phyloP scores from a whole-genome alignment of 2,329 filamentous ascomycete species.

The Sclerotinia sclerotiorum region DNA sequence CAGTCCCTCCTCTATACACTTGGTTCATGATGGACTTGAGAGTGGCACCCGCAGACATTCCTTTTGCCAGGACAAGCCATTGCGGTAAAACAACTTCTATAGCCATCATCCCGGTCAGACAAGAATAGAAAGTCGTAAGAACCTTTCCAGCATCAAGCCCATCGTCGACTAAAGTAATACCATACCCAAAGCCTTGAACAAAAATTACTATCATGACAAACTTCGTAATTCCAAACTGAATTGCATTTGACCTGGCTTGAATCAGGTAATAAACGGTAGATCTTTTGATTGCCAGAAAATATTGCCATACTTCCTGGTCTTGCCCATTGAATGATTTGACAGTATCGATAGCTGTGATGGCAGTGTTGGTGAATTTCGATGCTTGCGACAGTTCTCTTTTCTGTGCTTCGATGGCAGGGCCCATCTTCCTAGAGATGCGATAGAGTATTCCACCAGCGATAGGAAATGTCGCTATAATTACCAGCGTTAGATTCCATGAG shows the following conservation, averaged over 20 bases:
- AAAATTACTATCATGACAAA: conserved; percentile 79
- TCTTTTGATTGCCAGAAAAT: conserved; percentile 54
- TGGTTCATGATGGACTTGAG: conserved; percentile 52
- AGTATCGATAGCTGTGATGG: conserved; percentile 73
- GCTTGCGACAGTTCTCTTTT: conserved; percentile 66
- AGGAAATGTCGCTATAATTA: conserved; percentile 73
- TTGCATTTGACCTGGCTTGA: conserved; percentile 67
- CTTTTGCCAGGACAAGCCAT: conserved; percentile 75
- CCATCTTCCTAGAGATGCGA: conserved; percentile 60
- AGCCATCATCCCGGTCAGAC: conserved; percentile 72
- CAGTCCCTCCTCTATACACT: conserved; percentile 34
- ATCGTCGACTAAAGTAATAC: conserved; percentile 64
- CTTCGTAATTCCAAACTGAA: conserved; percentile 71
- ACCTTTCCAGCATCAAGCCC: conserved; percentile 63
- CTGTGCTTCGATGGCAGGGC: conserved; percentile 67
- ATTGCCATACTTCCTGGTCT: conserved; percentile 66
- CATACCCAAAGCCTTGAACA: conserved; percentile 88
- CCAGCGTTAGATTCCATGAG: conserved; percentile 81
- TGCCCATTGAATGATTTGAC: conserved; percentile 86
- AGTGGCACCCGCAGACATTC: conserved; percentile 68
- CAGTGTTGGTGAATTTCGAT: conserved; percentile 68
- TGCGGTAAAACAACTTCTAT: conserved; percentile 74
- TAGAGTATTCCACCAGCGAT: conserved; percentile 61
- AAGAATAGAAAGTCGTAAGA: conserved; percentile 82
- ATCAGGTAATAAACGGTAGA: conserved; percentile 64